A percentile compares a stretch with the other conserved stretches of the same genome.
phyloP scores from a whole-genome alignment of 495 filamentous ascomycete species.

The Trichoderma orchidacearum region DNA sequence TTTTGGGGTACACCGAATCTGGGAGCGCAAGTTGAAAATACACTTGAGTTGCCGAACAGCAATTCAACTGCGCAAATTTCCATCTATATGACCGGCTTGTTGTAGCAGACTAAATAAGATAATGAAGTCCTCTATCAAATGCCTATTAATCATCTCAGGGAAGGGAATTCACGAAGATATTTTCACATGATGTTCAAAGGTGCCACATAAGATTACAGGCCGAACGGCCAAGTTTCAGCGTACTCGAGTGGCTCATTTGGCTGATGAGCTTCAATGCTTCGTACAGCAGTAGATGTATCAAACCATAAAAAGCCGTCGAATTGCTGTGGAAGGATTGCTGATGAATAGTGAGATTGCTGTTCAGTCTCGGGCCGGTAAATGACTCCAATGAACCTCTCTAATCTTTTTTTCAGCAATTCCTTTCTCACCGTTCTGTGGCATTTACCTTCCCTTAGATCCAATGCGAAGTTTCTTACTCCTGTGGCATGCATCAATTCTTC shows the following conservation, averaged over 20 bases:
- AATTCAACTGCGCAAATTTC: no score
- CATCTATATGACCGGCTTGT: no score
- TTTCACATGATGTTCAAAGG: no score
- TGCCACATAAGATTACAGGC: no score
- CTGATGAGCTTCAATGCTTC: constrained; percentile 36
- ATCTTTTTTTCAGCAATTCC: constrained; percentile 23
- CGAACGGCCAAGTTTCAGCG: constrained; percentile 47
- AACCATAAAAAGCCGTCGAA: constrained; percentile 46
- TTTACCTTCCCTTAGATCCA: constrained; percentile 31
- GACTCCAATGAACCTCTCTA: constrained; percentile 45
- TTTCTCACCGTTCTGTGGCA: constrained; percentile 22
- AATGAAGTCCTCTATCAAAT: no score
- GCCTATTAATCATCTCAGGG: no score
- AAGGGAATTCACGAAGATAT: no score
- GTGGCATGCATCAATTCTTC: constrained; percentile 19
- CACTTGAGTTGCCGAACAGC: no score
- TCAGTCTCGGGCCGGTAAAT: constrained; percentile 46
- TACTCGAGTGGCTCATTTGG: constrained; percentile 27
- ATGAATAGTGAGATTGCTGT: constrained; percentile 39
- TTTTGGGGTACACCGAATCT: no score
- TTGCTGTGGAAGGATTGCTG: constrained; percentile 38
- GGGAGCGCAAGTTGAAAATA: no score
- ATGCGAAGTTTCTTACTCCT: constrained; percentile 26
- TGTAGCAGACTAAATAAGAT: no score
- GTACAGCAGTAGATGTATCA: constrained; percentile 37